Base-by-base conservation (phyloP, 371 early-diverging fungal species). In the Apophysomyces ossiformis region DNA sequence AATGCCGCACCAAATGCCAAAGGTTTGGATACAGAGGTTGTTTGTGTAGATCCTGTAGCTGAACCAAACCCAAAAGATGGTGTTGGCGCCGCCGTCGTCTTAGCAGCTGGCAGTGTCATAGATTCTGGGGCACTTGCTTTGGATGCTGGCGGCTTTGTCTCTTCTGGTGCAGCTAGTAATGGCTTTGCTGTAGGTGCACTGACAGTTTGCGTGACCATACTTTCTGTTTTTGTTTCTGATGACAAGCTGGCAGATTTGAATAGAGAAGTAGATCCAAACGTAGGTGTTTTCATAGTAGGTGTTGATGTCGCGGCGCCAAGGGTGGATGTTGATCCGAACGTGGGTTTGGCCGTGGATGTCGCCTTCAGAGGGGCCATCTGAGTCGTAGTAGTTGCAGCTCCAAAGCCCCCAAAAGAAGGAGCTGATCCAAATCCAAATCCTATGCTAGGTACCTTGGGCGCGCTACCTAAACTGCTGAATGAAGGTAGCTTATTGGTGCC, bases 181-280 rank as follows among this genome's bases (percentile, higher is more conserved):
- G 32, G 32, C 32, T 26, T 26, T 26, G 32, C 32, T 26, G 32
- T 26, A 26, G 32, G 32, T 26, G 32, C 32, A 26, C 32, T 26
- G 2, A 26, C 32, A 26, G 32, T 26, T 26, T 26, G 32, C 32
- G 32, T 26, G 32, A 3, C 3, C 32, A 2, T 26, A 26, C 38
- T 9, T 16, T 43, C 58, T 18, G 41, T 50, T 36, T 35, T 46
- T 47, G 56, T 39, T n/a, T 41, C 32, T 37, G 69, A 8, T 9
- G 54, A 4, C 5, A 18, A 8, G 9, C 21, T 63, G 8, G 67
- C 21, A 32, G 5, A 63, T 59, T 5, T 71, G 66, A 0, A 75
- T 74, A 61, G 70, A 72, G 1, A 72, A 43, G n/a, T 44, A 0
- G 59, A 21, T 4, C 68, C 60, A 68, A 68, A 64, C 5, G 47